Evolutionary conservation across 73 alveolate genomes (phyloP).

Genomic region (Blepharisma stoltei): DNA sequence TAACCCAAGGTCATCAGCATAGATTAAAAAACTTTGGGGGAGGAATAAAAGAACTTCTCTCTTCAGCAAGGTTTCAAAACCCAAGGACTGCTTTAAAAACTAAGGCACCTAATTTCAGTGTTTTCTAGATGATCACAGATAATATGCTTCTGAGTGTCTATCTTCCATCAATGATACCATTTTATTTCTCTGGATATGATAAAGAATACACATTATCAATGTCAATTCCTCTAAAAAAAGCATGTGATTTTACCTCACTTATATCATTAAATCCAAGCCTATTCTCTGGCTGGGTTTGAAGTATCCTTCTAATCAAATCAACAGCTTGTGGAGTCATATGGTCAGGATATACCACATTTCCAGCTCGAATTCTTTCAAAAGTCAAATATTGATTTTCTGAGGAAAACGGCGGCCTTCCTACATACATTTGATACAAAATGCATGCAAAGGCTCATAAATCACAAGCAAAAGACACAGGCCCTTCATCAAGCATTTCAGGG

Average conservation of each 20-base stretch:
- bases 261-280: conserved; percentile 28
- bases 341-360: conserved; percentile 35
- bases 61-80: background rate
- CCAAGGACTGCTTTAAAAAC: background rate
- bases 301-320: conserved; percentile 32
- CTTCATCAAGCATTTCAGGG: conserved; percentile 68
- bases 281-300: conserved; percentile 16
- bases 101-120: background rate
- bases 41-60: too few relatives aligned
- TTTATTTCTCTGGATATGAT: background rate
- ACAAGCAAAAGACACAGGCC: conserved; percentile 41
- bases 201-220: conserved; percentile 12
- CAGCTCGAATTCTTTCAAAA: conserved; percentile 30
- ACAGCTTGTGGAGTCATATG: conserved; percentile 13
- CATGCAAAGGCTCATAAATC: conserved; percentile 73
- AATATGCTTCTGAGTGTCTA: too few relatives aligned
- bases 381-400: conserved; percentile 37
- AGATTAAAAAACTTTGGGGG: too few relatives aligned
- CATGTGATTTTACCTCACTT: conserved; percentile 33
- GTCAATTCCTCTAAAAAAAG: conserved; percentile 27
- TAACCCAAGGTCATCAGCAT: too few relatives aligned
- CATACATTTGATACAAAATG: conserved; percentile 40
- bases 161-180: background rate
- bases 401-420: conserved; percentile 59
- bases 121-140: background rate